A percentile compares a stretch with the other conserved stretches of the same genome.
Evolutionary conservation across 2,329 filamentous ascomycete species (phyloP).

Genomic region (Boeremia lycopersici): DNA sequence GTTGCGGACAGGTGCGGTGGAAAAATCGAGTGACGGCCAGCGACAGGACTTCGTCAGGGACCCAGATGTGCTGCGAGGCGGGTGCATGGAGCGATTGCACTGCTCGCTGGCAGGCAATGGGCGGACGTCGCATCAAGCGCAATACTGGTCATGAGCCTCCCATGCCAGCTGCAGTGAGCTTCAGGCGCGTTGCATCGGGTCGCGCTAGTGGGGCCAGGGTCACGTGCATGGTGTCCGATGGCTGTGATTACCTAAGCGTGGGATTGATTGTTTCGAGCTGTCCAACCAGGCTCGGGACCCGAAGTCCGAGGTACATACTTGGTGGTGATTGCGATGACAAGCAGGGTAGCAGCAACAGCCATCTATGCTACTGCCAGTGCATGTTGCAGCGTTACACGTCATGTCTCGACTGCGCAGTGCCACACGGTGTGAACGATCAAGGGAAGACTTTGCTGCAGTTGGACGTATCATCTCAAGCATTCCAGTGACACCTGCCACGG

Average conservation of each 20-base stretch:
- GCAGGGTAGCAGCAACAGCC: not conserved
- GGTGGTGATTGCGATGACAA: not conserved
- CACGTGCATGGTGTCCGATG: not conserved
- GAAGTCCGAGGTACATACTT: no score
- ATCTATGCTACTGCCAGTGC: not conserved
- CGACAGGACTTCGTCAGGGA: conserved; percentile 63
- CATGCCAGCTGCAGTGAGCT: conserved; percentile 9
- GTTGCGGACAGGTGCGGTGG: conserved; percentile 52
- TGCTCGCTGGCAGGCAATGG: conserved; percentile 58
- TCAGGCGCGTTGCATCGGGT: conserved; percentile 14
- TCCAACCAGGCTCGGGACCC: no score
- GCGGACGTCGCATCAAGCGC: conserved; percentile 55
- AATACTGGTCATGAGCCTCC: conserved; percentile 28
- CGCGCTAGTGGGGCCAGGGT: not conserved
- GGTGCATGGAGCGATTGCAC: conserved; percentile 51
- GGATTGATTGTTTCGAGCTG: conserved; percentile 1
- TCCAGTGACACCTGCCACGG: conserved; percentile 13
- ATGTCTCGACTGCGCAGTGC: not conserved
- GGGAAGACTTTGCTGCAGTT: not conserved
- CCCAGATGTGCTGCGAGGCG: conserved; percentile 59
- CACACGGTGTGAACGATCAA: not conserved
- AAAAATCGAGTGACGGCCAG: conserved; percentile 59
- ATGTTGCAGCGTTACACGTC: not conserved
- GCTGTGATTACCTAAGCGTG: not conserved
- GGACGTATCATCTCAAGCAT: conserved; percentile 3